phyloP scores from a whole-genome alignment of 257 asterid species.

The Jacaranda mimosifolia region DNA sequence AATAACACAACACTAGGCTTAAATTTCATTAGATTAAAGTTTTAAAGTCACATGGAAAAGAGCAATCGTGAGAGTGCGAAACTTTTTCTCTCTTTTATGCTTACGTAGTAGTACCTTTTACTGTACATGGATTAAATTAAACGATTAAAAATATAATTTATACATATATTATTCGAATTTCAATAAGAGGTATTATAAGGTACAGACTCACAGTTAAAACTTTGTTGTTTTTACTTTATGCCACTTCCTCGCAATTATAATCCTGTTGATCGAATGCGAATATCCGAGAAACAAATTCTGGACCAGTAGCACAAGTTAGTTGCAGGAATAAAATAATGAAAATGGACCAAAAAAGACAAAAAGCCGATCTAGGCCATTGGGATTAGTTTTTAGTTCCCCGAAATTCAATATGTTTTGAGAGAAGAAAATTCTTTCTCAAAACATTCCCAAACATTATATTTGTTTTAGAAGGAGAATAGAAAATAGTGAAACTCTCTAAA shows the following conservation, averaged over 20 bases:
- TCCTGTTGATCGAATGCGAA: conserved; percentile 15
- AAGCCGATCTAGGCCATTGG: conserved; percentile 90
- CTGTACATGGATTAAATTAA: no score
- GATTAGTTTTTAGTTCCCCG: conserved; percentile 84
- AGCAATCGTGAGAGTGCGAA: no score
- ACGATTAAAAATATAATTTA: no score
- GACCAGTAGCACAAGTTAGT: conserved; percentile 75
- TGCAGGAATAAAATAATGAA: conserved; percentile 58
- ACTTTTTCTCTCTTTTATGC: no score
- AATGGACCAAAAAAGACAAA: conserved; percentile 68
- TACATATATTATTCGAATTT: no score
- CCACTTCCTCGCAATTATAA: not conserved
- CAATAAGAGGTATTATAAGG: conserved; percentile 69
- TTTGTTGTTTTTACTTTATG: not conserved
- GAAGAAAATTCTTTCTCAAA: conserved; percentile 26
- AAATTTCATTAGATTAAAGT: no score
- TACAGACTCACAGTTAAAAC: conserved; percentile 20
- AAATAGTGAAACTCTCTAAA: no score
- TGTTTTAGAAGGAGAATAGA: no score
- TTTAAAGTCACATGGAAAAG: no score
- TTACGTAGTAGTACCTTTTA: no score
- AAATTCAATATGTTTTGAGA: conserved; percentile 43
- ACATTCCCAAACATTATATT: conserved; percentile 27
- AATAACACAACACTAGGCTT: no score
- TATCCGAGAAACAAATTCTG: conserved; percentile 74